A percentile compares a stretch with the other conserved stretches of the same genome.
Evolutionary conservation across 1,284 basidiomycete species (phyloP).

Genomic region (Trichosporon ovoides): DNA sequence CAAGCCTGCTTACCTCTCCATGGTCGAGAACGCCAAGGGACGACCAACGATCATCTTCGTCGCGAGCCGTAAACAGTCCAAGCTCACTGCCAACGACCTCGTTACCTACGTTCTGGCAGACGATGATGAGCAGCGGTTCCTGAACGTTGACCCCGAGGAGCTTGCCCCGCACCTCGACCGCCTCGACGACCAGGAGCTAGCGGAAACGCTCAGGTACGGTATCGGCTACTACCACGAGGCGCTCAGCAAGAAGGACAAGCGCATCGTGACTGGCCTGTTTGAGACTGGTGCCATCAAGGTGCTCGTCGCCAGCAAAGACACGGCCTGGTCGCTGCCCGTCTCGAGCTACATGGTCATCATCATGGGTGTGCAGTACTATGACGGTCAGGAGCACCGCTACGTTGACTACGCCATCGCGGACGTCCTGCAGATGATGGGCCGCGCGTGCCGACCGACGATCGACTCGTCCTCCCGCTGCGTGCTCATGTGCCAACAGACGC

Average conservation of each 20-base stretch:
- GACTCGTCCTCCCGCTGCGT: slow-evolving; percentile 87
- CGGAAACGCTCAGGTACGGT: slow-evolving; percentile 79
- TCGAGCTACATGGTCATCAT: slow-evolving; percentile 96
- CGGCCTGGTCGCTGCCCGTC: slow-evolving; percentile 90
- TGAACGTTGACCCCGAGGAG: slow-evolving; percentile 80
- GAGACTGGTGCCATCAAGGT: slow-evolving; percentile 92
- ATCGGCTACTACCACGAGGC: slow-evolving; percentile 97
- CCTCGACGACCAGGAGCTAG: slow-evolving; percentile 69
- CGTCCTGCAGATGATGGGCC: slow-evolving; percentile 97
- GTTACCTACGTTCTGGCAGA: slow-evolving; percentile 85
- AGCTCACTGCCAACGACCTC: slow-evolving; percentile 85
- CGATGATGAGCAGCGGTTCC: slow-evolving; percentile 75
- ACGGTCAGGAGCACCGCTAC: slow-evolving; percentile 94
- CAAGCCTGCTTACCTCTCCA: slow-evolving; percentile 92
- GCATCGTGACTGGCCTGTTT: slow-evolving; percentile 89
- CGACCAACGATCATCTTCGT: slow-evolving; percentile 92
- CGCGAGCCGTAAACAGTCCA: slow-evolving; percentile 87
- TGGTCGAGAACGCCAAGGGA: slow-evolving; percentile 77
- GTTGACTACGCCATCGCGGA: slow-evolving; percentile 97
- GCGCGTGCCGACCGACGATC: slow-evolving; percentile 79
- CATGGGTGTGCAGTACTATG: slow-evolving; percentile 95
- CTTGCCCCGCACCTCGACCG: slow-evolving; percentile 84
- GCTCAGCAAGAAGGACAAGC: slow-evolving; percentile 81
- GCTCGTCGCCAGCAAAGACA: slow-evolving; percentile 89
- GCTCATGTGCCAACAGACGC: slow-evolving; percentile 92